Conservation (phyloP, 2,329 filamentous ascomycete genomes). For the Chaetothyriales sp. region DNA sequence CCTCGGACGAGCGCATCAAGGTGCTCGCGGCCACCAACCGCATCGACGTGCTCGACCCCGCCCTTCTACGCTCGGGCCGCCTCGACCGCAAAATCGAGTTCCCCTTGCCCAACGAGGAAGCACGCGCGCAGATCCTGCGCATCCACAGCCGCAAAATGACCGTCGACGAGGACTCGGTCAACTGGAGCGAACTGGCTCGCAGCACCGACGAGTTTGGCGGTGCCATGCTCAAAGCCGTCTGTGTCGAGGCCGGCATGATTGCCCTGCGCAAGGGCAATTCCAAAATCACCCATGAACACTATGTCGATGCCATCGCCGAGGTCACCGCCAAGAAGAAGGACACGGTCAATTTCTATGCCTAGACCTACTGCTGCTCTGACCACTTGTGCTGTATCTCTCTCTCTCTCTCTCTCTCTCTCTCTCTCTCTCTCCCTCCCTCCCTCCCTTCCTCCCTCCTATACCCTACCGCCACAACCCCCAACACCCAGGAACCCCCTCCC, state of each 20-base stretch:
- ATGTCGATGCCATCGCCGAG: constrained; percentile 94
- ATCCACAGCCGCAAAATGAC: constrained; percentile 99
- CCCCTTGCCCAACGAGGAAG: constrained; percentile 93
- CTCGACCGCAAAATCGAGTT: constrained; percentile 97
- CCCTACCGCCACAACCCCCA: too few relatives aligned
- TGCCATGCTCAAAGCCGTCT: constrained; percentile 95
- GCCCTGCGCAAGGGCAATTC: constrained; percentile 84
- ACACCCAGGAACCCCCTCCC: too few relatives aligned
- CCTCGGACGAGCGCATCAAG: constrained; percentile 92
- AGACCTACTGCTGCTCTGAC: not conserved
- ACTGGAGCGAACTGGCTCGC: constrained; percentile 89
- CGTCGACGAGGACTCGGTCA: constrained; percentile 68
- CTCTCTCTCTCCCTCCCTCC: too few relatives aligned
- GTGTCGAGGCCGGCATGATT: constrained; percentile 98
- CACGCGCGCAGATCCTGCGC: constrained; percentile 87
- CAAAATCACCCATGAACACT: constrained; percentile 96
- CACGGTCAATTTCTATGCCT: constrained; percentile 30
- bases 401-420: too few relatives aligned
- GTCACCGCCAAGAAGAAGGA: constrained; percentile 87
- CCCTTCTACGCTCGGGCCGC: constrained; percentile 78
- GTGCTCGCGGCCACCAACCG: constrained; percentile 90
- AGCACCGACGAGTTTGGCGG: constrained; percentile 98
- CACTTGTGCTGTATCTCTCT: too few relatives aligned
- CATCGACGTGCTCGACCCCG: constrained; percentile 85
- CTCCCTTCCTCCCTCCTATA: too few relatives aligned